Evolutionary conservation across 192 early-diverging fungal genomes (phyloP), one percentile per base, ranked within the genome.

Genomic region (Kickxella alabastrina): DNA sequence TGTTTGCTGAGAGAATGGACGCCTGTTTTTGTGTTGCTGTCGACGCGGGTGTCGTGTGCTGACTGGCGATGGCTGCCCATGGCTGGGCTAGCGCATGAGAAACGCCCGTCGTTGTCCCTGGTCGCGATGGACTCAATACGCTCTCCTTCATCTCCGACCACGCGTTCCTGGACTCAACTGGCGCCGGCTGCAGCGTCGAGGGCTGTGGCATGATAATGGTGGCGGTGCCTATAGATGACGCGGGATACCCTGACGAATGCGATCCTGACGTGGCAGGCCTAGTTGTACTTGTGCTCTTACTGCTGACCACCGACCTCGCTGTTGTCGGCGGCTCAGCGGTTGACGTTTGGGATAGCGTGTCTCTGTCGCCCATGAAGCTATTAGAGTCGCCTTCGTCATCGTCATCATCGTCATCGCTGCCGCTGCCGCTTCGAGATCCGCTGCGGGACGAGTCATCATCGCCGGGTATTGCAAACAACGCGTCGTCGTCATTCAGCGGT

Each of bases 401-500:
- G 13, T 41, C 32, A 24, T 34, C 19, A 18, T 27, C 27, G 32
- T 25, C 52, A 57, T 36, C 55, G 57, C 48, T 57, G 27, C 62
- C 47, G 42, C 53, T 60, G 4, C 53, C 34, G 13, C 37, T 62
- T 17, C 44, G 31, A 3, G 38, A 23, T 19, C 61, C 58, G 52
- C 54, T 62, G 46, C 56, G 43, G 15, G 49, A 26, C 14, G 48
- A 31, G 51, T 65, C 65, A 32, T 89, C 91, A 3, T 92, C 93
- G 43, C 81, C 66, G 10, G 80, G 80, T 15, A 92, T 78, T 35
- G 83, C 82, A 83, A 83, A 92, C 24, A 85, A 58, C 42, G 78
- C 85, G 58, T 95, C 94, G 19, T 92, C 89, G 34, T 96, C 93
- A 49, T 92, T 92, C 40, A 98, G 70, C 65, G 90, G 86, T 50